Evolutionary conservation across 192 early-diverging fungal species (phyloP), one percentile per base, ranked within the genome.

Genomic region (Spinellus fusiger): DNA sequence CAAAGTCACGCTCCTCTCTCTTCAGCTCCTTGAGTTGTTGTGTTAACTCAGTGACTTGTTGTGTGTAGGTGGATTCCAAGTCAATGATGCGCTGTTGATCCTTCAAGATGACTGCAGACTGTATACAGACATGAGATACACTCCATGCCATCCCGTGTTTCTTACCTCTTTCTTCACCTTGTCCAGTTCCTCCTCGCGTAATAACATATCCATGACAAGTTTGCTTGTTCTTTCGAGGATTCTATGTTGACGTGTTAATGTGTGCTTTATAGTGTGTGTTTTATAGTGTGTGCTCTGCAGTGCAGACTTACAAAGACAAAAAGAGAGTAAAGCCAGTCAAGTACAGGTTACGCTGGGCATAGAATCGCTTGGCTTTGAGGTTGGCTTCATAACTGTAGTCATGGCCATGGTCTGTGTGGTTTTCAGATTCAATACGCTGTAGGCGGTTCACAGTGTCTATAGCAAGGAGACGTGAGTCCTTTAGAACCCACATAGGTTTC

Each of bases 241-340:
- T 29, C 75, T 77, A 51, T 10, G 32, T n/a, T n/a, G n/a, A n/a
- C n/a, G n/a, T n/a, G n/a, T n/a, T n/a, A n/a, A n/a, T n/a, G n/a
- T n/a, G n/a, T n/a, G n/a, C n/a, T n/a, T n/a, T n/a, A n/a, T n/a
- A n/a, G n/a, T n/a, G n/a, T n/a, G n/a, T n/a, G n/a, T n/a, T n/a
- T n/a, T n/a, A n/a, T n/a, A n/a, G n/a, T 6, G 40, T 12, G 18
- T 44, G 18, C 18, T 3, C 10, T 12, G 18, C 12, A 59, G 8
- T 18, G 26, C 5, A 4, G 9, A 58, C 71, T 62, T 70, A 77
- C 75, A 84, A 58, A 5, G 82, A 84, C 50, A 84, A 56, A 66
- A 84, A 84, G 16, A 84, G 63, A 8, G 82, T 84, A 60, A 79
- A 84, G 40, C 82, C 82, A 40, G 82, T 84, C 47, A 84, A 54